A percentile compares a stretch with the other conserved stretches of the same genome.
Evolutionary conservation across 2,329 filamentous ascomycete genomes (phyloP).

Genomic region (Zopfia rhizophila): DNA sequence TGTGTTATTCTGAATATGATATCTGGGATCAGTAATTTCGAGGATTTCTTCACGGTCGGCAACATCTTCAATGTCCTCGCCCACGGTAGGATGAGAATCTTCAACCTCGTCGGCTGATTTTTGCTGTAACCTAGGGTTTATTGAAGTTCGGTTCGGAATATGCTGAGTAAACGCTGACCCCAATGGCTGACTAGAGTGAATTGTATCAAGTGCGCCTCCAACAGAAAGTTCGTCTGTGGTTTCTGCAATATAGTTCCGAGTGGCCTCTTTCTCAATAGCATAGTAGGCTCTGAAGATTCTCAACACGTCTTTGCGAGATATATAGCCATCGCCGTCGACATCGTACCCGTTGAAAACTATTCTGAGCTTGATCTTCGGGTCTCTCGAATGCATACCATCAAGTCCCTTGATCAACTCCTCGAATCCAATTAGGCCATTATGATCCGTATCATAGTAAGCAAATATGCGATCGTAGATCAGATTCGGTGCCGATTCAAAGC

Average conservation of each 20-base stretch:
- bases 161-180: slow-evolving; percentile 56
- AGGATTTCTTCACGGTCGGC: slow-evolving; percentile 30
- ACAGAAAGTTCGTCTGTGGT: slow-evolving; percentile 81
- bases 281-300: slow-evolving; percentile 94
- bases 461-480: slow-evolving; percentile 97
- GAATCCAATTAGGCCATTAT: slow-evolving; percentile 89
- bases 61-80: slow-evolving; percentile 36
- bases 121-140: slow-evolving; percentile 28
- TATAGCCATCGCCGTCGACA: slow-evolving; percentile 85
- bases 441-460: slow-evolving; percentile 92
- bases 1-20: slow-evolving; percentile 39
- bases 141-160: slow-evolving; percentile 36
- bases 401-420: slow-evolving; percentile 89
- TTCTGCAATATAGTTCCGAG: slow-evolving; percentile 80
- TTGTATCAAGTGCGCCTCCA: slow-evolving; percentile 53
- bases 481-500: slow-evolving; percentile 80
- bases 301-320: slow-evolving; percentile 86
- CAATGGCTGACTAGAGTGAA: slow-evolving; percentile 58
- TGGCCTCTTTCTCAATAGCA: slow-evolving; percentile 87
- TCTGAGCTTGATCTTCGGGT: slow-evolving; percentile 66
- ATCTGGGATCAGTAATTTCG: slow-evolving; percentile 10
- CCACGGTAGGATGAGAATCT: slow-evolving; percentile 37
- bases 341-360: slow-evolving; percentile 91
- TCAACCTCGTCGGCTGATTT: slow-evolving; percentile 47
- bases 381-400: slow-evolving; percentile 65